Evolutionary conservation across 116 monocot species (phyloP).

Genomic region (Cymodocea nodosa): DNA sequence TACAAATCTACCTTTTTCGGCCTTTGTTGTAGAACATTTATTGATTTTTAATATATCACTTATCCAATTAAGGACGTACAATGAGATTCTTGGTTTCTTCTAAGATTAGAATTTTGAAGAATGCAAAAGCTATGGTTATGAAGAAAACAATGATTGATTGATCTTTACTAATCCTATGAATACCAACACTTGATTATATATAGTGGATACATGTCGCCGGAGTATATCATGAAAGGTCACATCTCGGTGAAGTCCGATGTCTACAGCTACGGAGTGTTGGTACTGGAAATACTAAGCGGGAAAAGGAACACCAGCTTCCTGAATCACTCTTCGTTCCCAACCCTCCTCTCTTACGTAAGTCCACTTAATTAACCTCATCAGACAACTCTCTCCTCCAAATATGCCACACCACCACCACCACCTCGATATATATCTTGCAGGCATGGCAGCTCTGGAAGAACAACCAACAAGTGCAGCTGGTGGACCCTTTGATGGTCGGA

Average conservation of each 20-base stretch:
- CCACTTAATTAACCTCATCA: too few species aligned
- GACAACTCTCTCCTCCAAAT: too few species aligned
- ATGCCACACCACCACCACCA: too few species aligned
- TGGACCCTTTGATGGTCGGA: conserved; percentile 4
- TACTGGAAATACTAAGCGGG: conserved; percentile 2
- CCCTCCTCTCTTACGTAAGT: neutral
- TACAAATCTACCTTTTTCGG: too few species aligned
- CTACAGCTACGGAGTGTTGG: neutral
- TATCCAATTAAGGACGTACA: too few species aligned
- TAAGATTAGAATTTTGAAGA: too few species aligned
- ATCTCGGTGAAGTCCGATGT: conserved; percentile 3
- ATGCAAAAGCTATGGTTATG: too few species aligned
- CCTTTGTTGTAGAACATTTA: too few species aligned
- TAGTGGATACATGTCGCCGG: conserved; percentile 5
- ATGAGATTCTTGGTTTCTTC: too few species aligned
- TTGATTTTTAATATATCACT: too few species aligned
- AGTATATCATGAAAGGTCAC: conserved; percentile 1
- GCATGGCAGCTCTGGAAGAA: conserved; percentile 12
- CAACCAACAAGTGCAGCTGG: neutral
- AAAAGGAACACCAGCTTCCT: neutral
- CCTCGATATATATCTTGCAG: neutral
- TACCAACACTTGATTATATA: neutral
- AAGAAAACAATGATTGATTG: too few species aligned
- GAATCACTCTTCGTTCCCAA: neutral
- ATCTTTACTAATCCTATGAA: neutral